These are phyloP conservation scores for Amauroascus verrucosus DNA, from an alignment of 2,329 filamentous ascomycete species.

Conservation along the genomic window DNA sequence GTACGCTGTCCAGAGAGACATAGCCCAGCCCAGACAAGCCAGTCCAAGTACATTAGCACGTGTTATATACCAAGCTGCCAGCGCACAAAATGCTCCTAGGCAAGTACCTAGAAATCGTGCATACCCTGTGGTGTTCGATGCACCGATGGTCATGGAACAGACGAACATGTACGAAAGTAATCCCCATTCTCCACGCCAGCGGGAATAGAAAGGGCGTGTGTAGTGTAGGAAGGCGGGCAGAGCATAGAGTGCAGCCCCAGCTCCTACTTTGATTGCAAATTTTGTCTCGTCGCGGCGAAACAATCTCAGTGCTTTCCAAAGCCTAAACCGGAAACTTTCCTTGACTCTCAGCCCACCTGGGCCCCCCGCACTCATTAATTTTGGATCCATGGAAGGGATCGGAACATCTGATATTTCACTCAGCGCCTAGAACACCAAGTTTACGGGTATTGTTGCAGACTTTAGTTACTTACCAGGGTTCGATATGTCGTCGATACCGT, in stretches of 20 bases:
- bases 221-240: slow-evolving; percentile 73
- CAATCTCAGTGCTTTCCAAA: slow-evolving; percentile 47
- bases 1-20: slow-evolving; percentile 76
- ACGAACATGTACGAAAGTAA: slow-evolving; percentile 96
- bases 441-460: background rate
- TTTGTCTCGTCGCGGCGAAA: slow-evolving; percentile 56
- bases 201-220: slow-evolving; percentile 69
- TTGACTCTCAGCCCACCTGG: background rate
- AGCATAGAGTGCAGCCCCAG: slow-evolving; percentile 80
- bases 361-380: background rate
- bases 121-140: slow-evolving; percentile 83
- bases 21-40: slow-evolving; percentile 70
- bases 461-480: background rate
- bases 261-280: slow-evolving; percentile 87
- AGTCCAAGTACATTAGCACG: slow-evolving; percentile 63
- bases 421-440: background rate
- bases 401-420: slow-evolving; percentile 15
- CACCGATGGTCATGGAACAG: slow-evolving; percentile 93
- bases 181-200: slow-evolving; percentile 95
- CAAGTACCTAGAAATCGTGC: slow-evolving; percentile 79
- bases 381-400: slow-evolving; percentile 12
- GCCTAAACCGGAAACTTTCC: slow-evolving; percentile 35
- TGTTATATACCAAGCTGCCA: slow-evolving; percentile 67
- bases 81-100: slow-evolving; percentile 64
- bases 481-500: background rate